phyloP scores from a whole-genome alignment of 306 rosid genomes.

The Prunus armeniaca region DNA sequence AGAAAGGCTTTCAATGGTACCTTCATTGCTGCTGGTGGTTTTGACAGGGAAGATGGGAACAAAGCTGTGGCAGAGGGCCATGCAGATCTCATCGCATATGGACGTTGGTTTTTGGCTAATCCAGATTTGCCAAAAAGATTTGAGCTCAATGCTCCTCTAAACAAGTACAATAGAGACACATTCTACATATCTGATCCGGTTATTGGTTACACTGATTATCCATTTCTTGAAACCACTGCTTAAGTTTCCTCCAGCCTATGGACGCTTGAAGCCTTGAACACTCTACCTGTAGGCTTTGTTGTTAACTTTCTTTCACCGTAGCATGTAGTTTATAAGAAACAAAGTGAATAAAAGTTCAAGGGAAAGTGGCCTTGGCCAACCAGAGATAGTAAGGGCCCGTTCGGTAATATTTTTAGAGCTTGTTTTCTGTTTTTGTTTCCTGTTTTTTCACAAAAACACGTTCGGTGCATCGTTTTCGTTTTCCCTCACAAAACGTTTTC shows the following conservation, averaged over 20 bases:
- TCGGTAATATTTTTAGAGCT: too few species aligned
- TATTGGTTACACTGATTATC: not conserved
- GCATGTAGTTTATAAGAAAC: too few species aligned
- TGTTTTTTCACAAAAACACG: too few species aligned
- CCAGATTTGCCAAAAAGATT: slow-evolving; percentile 56
- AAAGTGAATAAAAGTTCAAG: too few species aligned
- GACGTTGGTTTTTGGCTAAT: slow-evolving; percentile 55
- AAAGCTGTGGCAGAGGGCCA: not conserved
- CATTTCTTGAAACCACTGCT: not conserved
- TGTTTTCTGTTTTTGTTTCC: too few species aligned
- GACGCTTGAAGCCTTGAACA: too few species aligned
- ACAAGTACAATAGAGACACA: slow-evolving; percentile 12
- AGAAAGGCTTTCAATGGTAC: slow-evolving; percentile 50
- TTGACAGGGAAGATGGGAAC: slow-evolving; percentile 46
- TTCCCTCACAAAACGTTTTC: too few species aligned
- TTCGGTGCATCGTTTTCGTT: too few species aligned
- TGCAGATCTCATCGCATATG: slow-evolving; percentile 51
- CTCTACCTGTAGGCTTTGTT: too few species aligned
- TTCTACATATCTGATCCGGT: not conserved
- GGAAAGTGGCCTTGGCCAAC: too few species aligned
- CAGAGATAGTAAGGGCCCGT: too few species aligned
- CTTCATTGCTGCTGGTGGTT: slow-evolving; percentile 59
- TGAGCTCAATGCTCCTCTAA: slow-evolving; percentile 34
- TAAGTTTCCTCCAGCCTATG: not conserved
- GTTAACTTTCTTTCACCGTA: too few species aligned